Evolutionary conservation across 1,284 basidiomycete genomes (phyloP).

Genomic region (Ustilago hordei): DNA sequence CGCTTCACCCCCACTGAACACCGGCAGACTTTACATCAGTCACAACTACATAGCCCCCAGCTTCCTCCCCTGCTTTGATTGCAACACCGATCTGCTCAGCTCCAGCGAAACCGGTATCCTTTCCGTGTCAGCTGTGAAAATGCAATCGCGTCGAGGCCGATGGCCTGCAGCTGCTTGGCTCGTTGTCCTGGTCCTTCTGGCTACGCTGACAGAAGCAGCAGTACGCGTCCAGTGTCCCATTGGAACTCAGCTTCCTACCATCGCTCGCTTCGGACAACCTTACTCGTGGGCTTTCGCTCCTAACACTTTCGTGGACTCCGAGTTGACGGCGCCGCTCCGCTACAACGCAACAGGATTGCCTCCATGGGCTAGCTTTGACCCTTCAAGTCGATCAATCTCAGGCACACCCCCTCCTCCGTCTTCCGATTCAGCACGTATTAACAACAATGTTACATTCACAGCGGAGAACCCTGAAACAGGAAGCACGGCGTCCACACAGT

Average conservation of each 20-base stretch:
- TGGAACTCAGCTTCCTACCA: constrained; percentile 51
- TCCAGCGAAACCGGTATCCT: neutral
- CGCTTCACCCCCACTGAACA: no score
- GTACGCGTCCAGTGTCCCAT: constrained; percentile 47
- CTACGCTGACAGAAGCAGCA: constrained; percentile 13
- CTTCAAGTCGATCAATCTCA: constrained; percentile 42
- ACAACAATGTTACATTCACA: constrained; percentile 20
- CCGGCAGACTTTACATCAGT: no score
- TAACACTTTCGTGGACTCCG: constrained; percentile 51
- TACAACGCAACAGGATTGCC: constrained; percentile 53
- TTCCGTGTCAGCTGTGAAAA: neutral
- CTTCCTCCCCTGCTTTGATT: neutral
- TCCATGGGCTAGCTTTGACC: constrained; percentile 60
- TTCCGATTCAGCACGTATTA: constrained; percentile 1
- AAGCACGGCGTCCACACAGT: constrained; percentile 32
- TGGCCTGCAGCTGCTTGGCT: constrained; percentile 7
- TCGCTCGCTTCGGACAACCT: constrained; percentile 56
- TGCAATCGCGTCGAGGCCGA: neutral
- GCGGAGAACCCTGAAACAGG: constrained; percentile 33
- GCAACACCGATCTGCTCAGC: neutral
- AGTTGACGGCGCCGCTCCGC: constrained; percentile 33
- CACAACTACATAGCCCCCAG: neutral
- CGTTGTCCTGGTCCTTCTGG: constrained; percentile 6
- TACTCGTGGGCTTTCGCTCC: constrained; percentile 60
- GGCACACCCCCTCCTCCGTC: constrained; percentile 50